phyloP scores from a whole-genome alignment of 768 basidiomycete species.

The Amanita pallidorosea region DNA sequence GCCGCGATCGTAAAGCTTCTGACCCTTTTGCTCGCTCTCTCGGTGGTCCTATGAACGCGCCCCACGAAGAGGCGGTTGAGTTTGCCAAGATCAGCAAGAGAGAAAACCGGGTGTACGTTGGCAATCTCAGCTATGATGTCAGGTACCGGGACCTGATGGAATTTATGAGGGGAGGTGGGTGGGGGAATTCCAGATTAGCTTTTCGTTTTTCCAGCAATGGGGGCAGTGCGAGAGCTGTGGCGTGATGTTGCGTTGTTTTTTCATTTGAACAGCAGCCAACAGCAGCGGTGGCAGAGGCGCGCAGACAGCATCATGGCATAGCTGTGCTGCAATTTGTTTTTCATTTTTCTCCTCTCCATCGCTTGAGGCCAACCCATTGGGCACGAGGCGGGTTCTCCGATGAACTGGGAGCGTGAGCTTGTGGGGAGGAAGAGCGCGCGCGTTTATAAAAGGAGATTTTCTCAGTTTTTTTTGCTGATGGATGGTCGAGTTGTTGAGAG shows the following conservation, averaged over 20 bases:
- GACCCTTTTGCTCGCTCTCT: conserved; percentile 73
- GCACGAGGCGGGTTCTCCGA: conserved; percentile 20
- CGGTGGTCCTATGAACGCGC: conserved; percentile 83
- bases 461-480: conserved; percentile 33
- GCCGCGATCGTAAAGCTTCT: conserved; percentile 44
- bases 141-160: conserved; percentile 98
- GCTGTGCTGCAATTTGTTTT: conserved; percentile 6
- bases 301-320: conserved; percentile 1
- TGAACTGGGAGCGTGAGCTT: conserved; percentile 29
- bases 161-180: conserved; percentile 99
- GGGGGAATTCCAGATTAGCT: conserved; percentile 41
- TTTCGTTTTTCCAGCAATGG: conserved; percentile 18
- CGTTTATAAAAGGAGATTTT: conserved; percentile 17
- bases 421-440: conserved; percentile 22
- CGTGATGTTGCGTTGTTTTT: not conserved
- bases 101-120: conserved; percentile 97
- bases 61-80: conserved; percentile 89
- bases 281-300: conserved; percentile 6
- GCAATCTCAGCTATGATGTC: conserved; percentile 98
- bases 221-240: conserved; percentile 10
- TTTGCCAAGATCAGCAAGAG: conserved; percentile 94
- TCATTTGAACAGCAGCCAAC: not conserved
- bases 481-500: conserved; percentile 57
- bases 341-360: conserved; percentile 5
- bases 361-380: conserved; percentile 10